Evolutionary conservation across 2,329 filamentous ascomycete species (phyloP).

Genomic region (Aspergillus piperis): DNA sequence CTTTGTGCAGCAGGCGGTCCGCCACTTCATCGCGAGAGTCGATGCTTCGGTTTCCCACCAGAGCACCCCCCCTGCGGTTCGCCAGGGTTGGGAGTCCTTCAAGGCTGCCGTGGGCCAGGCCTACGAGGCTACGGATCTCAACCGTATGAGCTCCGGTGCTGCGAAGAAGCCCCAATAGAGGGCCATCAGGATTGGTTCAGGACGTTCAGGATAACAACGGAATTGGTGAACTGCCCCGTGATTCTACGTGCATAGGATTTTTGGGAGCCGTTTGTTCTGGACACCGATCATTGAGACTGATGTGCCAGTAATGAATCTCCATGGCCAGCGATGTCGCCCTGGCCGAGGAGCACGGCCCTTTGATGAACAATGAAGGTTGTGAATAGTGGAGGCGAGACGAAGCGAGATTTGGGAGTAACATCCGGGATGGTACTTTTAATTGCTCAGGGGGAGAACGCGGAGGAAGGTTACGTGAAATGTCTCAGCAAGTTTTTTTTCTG

Average conservation of each 20-base stretch:
- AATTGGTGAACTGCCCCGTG: constrained; percentile 4
- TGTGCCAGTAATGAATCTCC: constrained; percentile 8
- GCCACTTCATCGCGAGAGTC: constrained; percentile 69
- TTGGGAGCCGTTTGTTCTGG: constrained; percentile 5
- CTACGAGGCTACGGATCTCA: constrained; percentile 75
- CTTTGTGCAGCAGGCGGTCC: constrained; percentile 85
- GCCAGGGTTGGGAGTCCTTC: constrained; percentile 76
- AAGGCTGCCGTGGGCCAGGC: constrained; percentile 74
- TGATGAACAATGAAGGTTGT: constrained; percentile 6
- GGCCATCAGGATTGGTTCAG: background rate
- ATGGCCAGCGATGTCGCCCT: background rate
- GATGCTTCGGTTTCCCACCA: constrained; percentile 84
- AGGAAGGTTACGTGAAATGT: background rate
- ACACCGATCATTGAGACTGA: background rate
- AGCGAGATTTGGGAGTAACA: background rate
- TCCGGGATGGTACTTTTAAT: background rate
- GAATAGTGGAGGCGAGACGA: background rate
- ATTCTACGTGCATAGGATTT: background rate
- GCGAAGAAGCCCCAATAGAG: constrained; percentile 53
- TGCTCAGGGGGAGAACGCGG: background rate
- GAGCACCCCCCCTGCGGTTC: constrained; percentile 76
- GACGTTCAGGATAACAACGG: constrained; percentile 3
- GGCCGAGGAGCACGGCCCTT: constrained; percentile 1
- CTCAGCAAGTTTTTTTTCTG: constrained; percentile 4
- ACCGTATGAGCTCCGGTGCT: constrained; percentile 65